phyloP scores from a whole-genome alignment of 495 filamentous ascomycete species.

The Trichoderma orchidacearum region DNA sequence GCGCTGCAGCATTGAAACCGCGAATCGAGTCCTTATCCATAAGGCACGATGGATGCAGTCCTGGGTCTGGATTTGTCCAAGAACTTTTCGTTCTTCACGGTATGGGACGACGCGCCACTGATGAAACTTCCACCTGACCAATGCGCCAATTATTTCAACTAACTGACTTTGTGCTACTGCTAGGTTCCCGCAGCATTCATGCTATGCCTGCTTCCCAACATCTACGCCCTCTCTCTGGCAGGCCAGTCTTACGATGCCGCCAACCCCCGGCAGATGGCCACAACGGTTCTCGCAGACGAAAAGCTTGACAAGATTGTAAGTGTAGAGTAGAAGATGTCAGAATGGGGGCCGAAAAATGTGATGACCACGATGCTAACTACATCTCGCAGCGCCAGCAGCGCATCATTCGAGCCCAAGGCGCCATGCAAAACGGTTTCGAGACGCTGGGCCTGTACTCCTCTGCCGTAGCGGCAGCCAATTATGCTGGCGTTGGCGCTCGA shows the following conservation, averaged over 20 bases:
- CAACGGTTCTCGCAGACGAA: conserved; percentile 12
- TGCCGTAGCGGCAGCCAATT: conserved; percentile 35
- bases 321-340: too few species aligned
- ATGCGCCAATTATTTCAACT: too few species aligned
- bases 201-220: conserved; percentile 20
- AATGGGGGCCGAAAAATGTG: background rate
- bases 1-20: too few species aligned
- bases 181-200: conserved; percentile 34
- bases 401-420: conserved; percentile 33
- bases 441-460: conserved; percentile 34
- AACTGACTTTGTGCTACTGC: background rate
- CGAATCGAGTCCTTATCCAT: too few species aligned
- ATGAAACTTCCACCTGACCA: too few species aligned
- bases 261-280: conserved; percentile 19
- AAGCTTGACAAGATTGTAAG: conserved; percentile 24
- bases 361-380: background rate
- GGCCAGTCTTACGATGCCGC: conserved; percentile 25
- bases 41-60: background rate
- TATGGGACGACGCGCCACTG: too few species aligned
- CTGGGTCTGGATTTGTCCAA: conserved; percentile 12
- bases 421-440: conserved; percentile 34
- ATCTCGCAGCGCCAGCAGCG: conserved; percentile 7
- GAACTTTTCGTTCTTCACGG: conserved; percentile 10
- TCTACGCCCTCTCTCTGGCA: conserved; percentile 19
- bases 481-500: conserved; percentile 14